Conservation (phyloP, 768 basidiomycete genomes). For the Suillus placidus region DNA sequence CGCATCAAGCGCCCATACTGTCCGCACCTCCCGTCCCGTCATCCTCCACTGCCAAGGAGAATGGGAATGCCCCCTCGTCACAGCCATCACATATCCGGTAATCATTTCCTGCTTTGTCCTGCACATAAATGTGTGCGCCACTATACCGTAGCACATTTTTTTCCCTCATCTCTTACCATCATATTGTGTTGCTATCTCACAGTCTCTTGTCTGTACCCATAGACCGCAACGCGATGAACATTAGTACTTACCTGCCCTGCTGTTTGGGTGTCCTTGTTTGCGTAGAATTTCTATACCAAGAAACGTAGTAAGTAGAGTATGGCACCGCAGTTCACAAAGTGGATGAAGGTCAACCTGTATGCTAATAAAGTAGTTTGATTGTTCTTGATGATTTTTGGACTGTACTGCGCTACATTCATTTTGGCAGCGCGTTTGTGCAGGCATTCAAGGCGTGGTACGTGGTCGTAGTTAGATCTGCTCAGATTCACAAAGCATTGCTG, state of each 20-base stretch:
- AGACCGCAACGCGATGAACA: constrained; percentile 13
- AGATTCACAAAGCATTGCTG: too few species aligned
- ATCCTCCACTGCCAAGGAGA: constrained; percentile 23
- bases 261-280: constrained; percentile 1
- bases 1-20: constrained; percentile 34
- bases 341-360: constrained; percentile 4
- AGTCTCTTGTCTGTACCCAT: constrained; percentile 8
- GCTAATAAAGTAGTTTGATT: constrained; percentile 5
- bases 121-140: constrained; percentile 6
- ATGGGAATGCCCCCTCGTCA: constrained; percentile 11
- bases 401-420: neutral
- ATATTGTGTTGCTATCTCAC: constrained; percentile 13
- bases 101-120: neutral
- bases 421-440: neutral
- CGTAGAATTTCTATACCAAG: constrained; percentile 29
- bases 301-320: constrained; percentile 7
- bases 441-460: neutral
- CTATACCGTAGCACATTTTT: constrained; percentile 10
- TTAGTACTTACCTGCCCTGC: constrained; percentile 5
- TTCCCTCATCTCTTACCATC: neutral
- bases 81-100: constrained; percentile 16
- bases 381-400: neutral
- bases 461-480: too few species aligned
- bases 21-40: constrained; percentile 36
- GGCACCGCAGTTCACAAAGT: constrained; percentile 3